Percentiles rank a stretch among this genome's conserved stretches.
phyloP scores from a whole-genome alignment of 768 basidiomycete genomes.

The Boletales sp. region DNA sequence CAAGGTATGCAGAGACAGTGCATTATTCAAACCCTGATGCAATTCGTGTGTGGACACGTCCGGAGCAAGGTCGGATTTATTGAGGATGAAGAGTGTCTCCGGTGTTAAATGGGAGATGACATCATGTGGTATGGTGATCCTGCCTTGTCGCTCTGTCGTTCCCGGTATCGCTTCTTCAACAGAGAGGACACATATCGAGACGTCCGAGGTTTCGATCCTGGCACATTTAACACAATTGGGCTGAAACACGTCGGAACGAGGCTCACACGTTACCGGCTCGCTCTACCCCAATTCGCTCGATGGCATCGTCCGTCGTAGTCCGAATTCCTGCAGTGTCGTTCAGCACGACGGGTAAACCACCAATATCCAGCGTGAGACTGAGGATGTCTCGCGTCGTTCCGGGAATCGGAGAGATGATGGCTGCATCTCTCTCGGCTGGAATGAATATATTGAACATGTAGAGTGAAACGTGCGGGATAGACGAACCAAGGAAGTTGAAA shows the following conservation, averaged over 20 bases:
- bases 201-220: constrained; percentile 65
- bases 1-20: constrained; percentile 4
- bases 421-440: constrained; percentile 79
- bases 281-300: constrained; percentile 81
- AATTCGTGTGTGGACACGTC: constrained; percentile 7
- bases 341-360: constrained; percentile 75
- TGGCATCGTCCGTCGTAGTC: constrained; percentile 54
- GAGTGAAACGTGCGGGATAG: neutral
- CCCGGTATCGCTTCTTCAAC: constrained; percentile 43
- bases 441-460: neutral
- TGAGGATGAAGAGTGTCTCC: constrained; percentile 68
- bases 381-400: constrained; percentile 90
- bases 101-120: constrained; percentile 48
- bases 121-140: constrained; percentile 40
- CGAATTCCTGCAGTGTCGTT: constrained; percentile 87
- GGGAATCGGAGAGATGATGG: constrained; percentile 83
- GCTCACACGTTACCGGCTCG: constrained; percentile 67
- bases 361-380: constrained; percentile 83
- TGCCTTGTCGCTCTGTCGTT: constrained; percentile 1
- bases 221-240: neutral
- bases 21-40: constrained; percentile 16
- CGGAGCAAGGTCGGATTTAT: constrained; percentile 65
- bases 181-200: constrained; percentile 80
- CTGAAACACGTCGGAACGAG: neutral
- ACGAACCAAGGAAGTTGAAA: constrained; percentile 75